Base-by-base conservation (phyloP, 1,284 basidiomycete species). In the Cryptococcus floricola region DNA sequence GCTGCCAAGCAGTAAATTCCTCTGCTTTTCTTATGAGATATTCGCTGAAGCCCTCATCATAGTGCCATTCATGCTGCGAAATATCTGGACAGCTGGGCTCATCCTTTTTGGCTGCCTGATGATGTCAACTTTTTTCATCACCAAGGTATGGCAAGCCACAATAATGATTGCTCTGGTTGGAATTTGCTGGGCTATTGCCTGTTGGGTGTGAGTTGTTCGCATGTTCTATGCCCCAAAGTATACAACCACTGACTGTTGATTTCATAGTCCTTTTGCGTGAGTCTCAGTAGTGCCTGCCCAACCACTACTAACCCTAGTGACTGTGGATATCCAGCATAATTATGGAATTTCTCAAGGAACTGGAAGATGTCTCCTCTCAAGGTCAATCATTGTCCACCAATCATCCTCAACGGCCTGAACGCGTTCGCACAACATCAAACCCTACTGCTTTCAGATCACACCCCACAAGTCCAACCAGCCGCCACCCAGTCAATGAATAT, bases 151-250 rank as follows among this genome's bases (percentile, higher is more conserved):
- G 68, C 85, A 88, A 79, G 93, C 92, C 9, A 89, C 88, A 12
- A 73, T 85, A 25, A 84, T 89, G 65, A 89, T 97, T 52, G 85
- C 86, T 51, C 73, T 93, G 41, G 85, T 93, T 14, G 93, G 93
- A 42, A 87, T 96, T 41, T 91, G 87, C 71, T 97, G 93, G 93
- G 90, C 91, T 1, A 88, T 96, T 23, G 90, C 91, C 14, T 91
- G 90, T 78, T 96, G 92, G 92, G 89, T 89, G 53, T 72, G 42
- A 70, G 67, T 73, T 5, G 1, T 14, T 46, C n/a, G 18, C 18
- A n/a, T 43, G 5, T 23, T 23, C 23, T 23, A 23, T 23, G 4
- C 16, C 43, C 39, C 25, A n/a, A 28, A 45, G 31, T 19, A 9
- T 18, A 34, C 18, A 41, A 19, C n/a, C 13, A 38, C 38, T 27